Conservation (phyloP, 129 eudicot genomes). For the Daucus carota region DNA sequence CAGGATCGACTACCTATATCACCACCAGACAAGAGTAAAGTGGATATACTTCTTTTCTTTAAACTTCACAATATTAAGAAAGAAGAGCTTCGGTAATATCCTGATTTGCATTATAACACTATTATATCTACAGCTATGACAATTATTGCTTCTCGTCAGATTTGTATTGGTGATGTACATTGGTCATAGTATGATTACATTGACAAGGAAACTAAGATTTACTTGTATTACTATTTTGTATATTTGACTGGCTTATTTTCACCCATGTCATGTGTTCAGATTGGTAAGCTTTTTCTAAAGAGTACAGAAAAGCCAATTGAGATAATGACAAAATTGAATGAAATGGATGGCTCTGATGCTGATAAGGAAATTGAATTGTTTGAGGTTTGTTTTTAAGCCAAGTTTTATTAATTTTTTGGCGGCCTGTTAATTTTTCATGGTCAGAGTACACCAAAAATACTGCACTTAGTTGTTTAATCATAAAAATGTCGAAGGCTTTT, state of each 20-base stretch:
- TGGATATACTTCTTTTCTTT: slow-evolving; percentile 86
- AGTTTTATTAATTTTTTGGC: background rate
- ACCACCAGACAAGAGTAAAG: slow-evolving; percentile 80
- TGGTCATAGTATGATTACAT: background rate
- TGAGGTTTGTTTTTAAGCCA: slow-evolving; percentile 49
- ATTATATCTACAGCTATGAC: background rate
- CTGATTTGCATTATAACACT: background rate
- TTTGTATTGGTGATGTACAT: background rate
- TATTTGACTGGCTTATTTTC: background rate
- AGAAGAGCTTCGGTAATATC: slow-evolving; percentile 81
- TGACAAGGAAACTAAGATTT: background rate
- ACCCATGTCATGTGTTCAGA: slow-evolving; percentile 26
- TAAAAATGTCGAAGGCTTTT: background rate
- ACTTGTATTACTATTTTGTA: background rate
- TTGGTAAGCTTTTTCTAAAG: slow-evolving; percentile 87
- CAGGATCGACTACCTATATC: slow-evolving; percentile 74
- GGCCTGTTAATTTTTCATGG: background rate
- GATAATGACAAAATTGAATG: slow-evolving; percentile 56
- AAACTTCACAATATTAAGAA: slow-evolving; percentile 84
- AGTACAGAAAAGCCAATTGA: slow-evolving; percentile 68
- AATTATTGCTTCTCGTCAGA: background rate
- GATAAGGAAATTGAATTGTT: slow-evolving; percentile 86
- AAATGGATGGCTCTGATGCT: slow-evolving; percentile 78
- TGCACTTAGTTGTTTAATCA: background rate
- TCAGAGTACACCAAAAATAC: background rate